Evolutionary conservation across 208 protist species (phyloP).

Genomic region (Leishmania arabica): DNA sequence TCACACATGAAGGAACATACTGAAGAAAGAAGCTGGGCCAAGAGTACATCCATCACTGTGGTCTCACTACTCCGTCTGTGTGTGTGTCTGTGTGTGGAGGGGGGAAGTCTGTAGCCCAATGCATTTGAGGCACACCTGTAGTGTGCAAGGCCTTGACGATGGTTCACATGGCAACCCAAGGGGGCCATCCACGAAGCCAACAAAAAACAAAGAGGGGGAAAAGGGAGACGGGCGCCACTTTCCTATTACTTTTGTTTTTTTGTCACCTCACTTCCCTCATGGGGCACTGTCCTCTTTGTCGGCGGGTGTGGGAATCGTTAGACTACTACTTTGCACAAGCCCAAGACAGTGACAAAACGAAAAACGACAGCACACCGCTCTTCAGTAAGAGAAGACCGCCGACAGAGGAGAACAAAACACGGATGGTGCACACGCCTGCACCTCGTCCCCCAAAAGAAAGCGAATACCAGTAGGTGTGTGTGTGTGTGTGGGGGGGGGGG

Average conservation of each 20-base stretch:
- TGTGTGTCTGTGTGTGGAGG: not conserved
- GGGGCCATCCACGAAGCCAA: not conserved
- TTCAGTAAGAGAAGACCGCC: not conserved
- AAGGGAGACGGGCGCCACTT: not conserved
- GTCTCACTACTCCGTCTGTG: not conserved
- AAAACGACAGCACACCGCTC: not conserved
- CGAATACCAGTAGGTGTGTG: not conserved
- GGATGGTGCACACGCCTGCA: not conserved
- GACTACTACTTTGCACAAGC: not conserved
- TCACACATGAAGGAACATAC: not conserved
- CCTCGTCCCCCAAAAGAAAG: not conserved
- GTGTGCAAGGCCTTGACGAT: not conserved
- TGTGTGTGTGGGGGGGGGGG: too few species aligned
- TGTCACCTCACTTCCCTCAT: not conserved
- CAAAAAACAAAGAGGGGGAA: not conserved
- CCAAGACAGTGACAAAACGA: not conserved
- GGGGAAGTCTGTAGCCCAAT: not conserved
- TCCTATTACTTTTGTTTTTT: not conserved
- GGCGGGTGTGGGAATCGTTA: not conserved
- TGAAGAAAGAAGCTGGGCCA: not conserved
- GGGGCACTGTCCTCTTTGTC: not conserved
- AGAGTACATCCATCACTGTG: not conserved
- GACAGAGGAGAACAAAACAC: not conserved
- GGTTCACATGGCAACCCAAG: not conserved
- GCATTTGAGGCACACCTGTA: not conserved